phyloP scores from a whole-genome alignment of 2,329 filamentous ascomycete species.

The Curvularia sp. region DNA sequence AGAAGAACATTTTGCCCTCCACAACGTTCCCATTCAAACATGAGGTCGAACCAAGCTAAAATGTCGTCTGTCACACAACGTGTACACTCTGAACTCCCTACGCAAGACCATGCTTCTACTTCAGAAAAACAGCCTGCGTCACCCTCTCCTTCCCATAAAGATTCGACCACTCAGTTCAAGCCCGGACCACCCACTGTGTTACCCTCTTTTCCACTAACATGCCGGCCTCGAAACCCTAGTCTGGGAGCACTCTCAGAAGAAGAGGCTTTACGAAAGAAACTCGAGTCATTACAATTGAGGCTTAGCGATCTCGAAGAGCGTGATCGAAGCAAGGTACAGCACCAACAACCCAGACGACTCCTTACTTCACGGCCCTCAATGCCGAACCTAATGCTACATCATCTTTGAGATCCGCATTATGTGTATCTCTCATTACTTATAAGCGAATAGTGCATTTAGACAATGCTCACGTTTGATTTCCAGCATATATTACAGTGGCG shows the following conservation, averaged over 20 bases:
- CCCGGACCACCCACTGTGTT: background rate
- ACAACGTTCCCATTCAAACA: background rate
- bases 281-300: constrained; percentile 2
- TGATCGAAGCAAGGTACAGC: background rate
- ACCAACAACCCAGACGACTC: background rate
- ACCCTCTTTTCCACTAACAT: background rate
- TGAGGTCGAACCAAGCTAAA: background rate
- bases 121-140: background rate
- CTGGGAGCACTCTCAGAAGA: background rate
- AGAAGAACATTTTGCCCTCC: background rate
- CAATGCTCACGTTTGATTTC: background rate
- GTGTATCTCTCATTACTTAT: background rate
- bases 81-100: background rate
- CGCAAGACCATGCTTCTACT: too few relatives aligned
- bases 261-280: constrained; percentile 2
- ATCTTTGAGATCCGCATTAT: constrained; percentile 1
- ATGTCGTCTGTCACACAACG: background rate
- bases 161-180: background rate
- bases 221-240: background rate
- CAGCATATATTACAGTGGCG: background rate
- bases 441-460: background rate
- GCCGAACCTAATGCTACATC: background rate
- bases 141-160: background rate
- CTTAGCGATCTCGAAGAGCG: constrained; percentile 1
- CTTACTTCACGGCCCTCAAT: constrained; percentile 2